Percentiles rank a stretch among this genome's conserved stretches.
phyloP scores from a whole-genome alignment of 148 eudicot genomes.

The Rhododendron molle region DNA sequence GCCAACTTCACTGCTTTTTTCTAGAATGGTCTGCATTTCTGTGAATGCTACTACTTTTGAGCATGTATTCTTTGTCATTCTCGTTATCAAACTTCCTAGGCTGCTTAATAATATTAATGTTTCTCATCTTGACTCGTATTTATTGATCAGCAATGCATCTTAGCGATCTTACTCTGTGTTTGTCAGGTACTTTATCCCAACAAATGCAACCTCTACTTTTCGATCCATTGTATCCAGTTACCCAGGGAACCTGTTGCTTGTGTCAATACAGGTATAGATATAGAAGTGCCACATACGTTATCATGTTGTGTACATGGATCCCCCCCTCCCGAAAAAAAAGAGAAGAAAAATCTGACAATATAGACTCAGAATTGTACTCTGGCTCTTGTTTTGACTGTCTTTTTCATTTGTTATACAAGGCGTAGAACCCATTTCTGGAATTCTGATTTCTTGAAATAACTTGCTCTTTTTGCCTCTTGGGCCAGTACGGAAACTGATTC shows the following conservation, averaged over 20 bases:
- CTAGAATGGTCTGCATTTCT: neutral
- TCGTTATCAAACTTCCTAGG: neutral
- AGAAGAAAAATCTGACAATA: too few species aligned
- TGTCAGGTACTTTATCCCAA: conserved; percentile 58
- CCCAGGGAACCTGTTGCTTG: conserved; percentile 64
- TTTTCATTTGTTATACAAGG: neutral
- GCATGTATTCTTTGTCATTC: neutral
- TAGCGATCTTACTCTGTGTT: neutral
- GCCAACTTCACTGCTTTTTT: neutral
- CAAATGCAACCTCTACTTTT: conserved; percentile 85
- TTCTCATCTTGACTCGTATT: neutral
- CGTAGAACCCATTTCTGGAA: neutral
- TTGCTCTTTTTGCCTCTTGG: neutral
- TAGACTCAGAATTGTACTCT: neutral
- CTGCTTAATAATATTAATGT: neutral
- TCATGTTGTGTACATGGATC: neutral
- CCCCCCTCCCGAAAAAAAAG: too few species aligned
- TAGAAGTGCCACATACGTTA: neutral
- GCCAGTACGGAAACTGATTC: neutral
- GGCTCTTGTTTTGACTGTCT: neutral
- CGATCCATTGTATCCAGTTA: conserved; percentile 63
- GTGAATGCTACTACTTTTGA: neutral
- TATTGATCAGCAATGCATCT: neutral
- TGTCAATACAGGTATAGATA: conserved; percentile 65
- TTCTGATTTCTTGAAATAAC: neutral